Evolutionary conservation across 768 basidiomycete species (phyloP), one percentile per base, ranked within the genome.

Genomic region (Kwoniella europaea): DNA sequence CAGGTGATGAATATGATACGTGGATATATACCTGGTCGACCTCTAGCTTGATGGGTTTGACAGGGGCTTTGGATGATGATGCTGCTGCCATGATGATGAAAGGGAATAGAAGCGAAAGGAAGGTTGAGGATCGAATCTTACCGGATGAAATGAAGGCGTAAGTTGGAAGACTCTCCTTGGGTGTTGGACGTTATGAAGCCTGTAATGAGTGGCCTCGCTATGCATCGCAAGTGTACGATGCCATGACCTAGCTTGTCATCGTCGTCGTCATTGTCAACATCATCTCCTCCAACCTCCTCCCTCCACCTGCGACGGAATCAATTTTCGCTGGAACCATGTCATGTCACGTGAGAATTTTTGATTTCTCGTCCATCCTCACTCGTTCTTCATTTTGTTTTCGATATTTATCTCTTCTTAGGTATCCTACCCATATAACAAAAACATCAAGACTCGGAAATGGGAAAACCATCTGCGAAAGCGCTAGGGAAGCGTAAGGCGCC

Each of bases 401-500:
- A 35, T 35, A 35, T 35, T 35, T 35, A 0, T 35, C 13, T 22
- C 15, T n/a, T 46, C 46, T 50, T 59, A 27, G 35, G 9, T 20
- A 52, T 41, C 65, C 35, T 18, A n/a, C 13, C 41, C 15, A 61
- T 1, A 35, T 61, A 3, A n/a, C 22, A 18, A 41, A 53, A 41
- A 53, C 20, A 42, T 55, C 55, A 57, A 5, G 3, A 3, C 27
- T 16, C 53, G 29, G 71, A 27, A 2, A 75, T 78, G 77, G 77
- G 41, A n/a, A 76, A 69, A 57, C 76, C 72, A 42, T 71, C 74
- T 22, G 54, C 46, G 5, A 76, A 75, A 57, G 71, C 75, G 6
- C 53, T 73, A 15, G 73, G 74, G 0, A 80, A 80, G 72, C 72
- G 79, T 10, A 80, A 80, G 54, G 79, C 74, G 13, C 59, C 68